phyloP scores from a whole-genome alignment of 2,329 filamentous ascomycete genomes.

The Fusarium xyrophilum region DNA sequence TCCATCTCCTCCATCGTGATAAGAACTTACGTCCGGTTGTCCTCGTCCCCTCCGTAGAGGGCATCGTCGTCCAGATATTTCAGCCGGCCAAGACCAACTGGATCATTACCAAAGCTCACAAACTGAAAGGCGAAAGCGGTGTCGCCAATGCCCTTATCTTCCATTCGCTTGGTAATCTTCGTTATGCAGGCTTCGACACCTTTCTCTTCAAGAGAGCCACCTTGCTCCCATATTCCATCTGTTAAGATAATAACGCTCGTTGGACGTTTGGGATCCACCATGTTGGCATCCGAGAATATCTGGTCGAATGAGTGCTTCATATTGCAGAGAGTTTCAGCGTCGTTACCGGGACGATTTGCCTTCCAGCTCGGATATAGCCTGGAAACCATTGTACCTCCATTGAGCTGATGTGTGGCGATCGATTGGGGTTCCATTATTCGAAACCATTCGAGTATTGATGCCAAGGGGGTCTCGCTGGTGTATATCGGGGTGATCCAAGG shows the following conservation, averaged over 20 bases:
- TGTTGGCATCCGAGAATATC: background rate
- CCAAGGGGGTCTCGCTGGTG: background rate
- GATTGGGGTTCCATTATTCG: background rate
- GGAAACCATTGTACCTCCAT: too few relatives aligned
- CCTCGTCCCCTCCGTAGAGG: background rate
- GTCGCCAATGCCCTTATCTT: background rate
- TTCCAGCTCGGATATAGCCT: background rate
- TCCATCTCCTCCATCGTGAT: accelerated
- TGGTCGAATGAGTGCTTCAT: slow-evolving; percentile 4
- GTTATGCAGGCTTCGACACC: background rate
- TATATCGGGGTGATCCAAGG: background rate
- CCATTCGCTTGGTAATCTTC: background rate
- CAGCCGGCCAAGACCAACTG: background rate
- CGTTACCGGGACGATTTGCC: background rate
- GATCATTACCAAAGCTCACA: slow-evolving; percentile 19
- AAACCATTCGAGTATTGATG: background rate
- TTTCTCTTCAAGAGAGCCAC: background rate
- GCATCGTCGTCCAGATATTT: slow-evolving; percentile 15
- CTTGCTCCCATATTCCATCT: slow-evolving; percentile 5
- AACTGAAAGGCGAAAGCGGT: slow-evolving; percentile 20
- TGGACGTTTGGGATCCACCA: background rate
- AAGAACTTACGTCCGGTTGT: background rate
- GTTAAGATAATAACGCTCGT: slow-evolving; percentile 23
- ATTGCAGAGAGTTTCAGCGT: background rate
- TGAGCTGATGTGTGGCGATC: background rate